A percentile compares a stretch with the other conserved stretches of the same genome.
Conservation (phyloP, 352 stramenopile species). For the Globisporangium canariense region DNA sequence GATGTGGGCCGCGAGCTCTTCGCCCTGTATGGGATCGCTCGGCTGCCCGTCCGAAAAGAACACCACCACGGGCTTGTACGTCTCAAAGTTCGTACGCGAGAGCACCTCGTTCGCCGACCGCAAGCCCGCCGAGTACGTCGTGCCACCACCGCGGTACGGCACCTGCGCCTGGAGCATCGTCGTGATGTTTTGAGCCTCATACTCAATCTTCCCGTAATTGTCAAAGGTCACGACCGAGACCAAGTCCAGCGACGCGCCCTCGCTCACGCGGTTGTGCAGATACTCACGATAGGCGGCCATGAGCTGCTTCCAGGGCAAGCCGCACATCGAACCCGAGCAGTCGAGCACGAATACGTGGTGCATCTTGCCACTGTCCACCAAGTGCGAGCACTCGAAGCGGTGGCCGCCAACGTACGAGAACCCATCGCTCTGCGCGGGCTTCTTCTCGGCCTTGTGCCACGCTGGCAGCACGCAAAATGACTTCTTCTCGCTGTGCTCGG, state of each 20-base stretch:
- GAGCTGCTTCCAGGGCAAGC: constrained; percentile 54
- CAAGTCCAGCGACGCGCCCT: constrained; percentile 50
- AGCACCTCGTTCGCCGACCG: constrained; percentile 61
- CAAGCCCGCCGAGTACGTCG: constrained; percentile 49
- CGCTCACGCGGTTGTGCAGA: constrained; percentile 58
- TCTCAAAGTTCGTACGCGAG: constrained; percentile 55
- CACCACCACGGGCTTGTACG: constrained; percentile 63
- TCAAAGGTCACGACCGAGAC: constrained; percentile 78
- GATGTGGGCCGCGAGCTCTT: constrained; percentile 56
- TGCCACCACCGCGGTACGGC: constrained; percentile 41
- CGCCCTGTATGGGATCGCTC: constrained; percentile 34
- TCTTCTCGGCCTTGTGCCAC: constrained; percentile 46
- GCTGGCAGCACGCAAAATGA: constrained; percentile 64
- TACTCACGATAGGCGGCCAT: constrained; percentile 59
- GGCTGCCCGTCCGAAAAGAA: constrained; percentile 82
- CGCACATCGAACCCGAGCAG: constrained; percentile 69
- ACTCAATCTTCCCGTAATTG: constrained; percentile 33
- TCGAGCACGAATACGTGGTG: constrained; percentile 86
- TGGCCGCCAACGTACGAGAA: constrained; percentile 63
- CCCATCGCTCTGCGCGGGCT: constrained; percentile 30
- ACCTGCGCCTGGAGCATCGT: constrained; percentile 28
- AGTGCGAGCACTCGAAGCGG: constrained; percentile 75
- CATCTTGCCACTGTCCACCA: constrained; percentile 41
- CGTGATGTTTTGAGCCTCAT: constrained; percentile 53
- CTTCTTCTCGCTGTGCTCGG: constrained; percentile 51